Evolutionary conservation across 2,329 filamentous ascomycete species (phyloP).

Genomic region (Xylariaceae sp.): DNA sequence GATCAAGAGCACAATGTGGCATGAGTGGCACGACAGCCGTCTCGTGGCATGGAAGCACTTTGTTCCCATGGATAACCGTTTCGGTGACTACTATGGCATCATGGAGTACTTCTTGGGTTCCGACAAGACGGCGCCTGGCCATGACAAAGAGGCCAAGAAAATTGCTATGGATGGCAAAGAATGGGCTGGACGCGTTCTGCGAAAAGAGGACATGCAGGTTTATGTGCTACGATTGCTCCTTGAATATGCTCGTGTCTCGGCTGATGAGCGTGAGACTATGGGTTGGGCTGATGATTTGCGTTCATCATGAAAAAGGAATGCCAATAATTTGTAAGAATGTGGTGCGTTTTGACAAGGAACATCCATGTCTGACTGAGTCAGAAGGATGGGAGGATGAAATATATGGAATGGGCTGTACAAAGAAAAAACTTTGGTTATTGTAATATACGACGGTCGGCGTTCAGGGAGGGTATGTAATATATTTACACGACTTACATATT

Average conservation of each 20-base stretch:
- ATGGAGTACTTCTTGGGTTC: constrained; percentile 72
- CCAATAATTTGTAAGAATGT: too few species aligned
- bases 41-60: constrained; percentile 77
- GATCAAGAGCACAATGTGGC: constrained; percentile 74
- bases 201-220: constrained; percentile 70
- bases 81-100: constrained; percentile 67
- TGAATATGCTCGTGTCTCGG: constrained; percentile 57
- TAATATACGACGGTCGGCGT: too few species aligned
- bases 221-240: constrained; percentile 63
- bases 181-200: constrained; percentile 65
- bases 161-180: constrained; percentile 63
- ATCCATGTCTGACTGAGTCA: not conserved
- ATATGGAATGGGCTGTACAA: too few species aligned
- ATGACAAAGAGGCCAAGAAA: constrained; percentile 56
- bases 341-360: too few species aligned
- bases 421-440: too few species aligned
- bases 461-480: too few species aligned
- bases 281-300: constrained; percentile 53
- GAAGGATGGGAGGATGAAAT: too few species aligned
- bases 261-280: constrained; percentile 49
- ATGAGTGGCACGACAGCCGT: constrained; percentile 76
- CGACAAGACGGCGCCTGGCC: constrained; percentile 35
- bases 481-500: too few species aligned
- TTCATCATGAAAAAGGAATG: constrained; percentile 18
- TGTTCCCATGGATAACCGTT: constrained; percentile 73